Conservation (phyloP, 2,329 filamentous ascomycete species). For the Aspergillus arachidicola region DNA sequence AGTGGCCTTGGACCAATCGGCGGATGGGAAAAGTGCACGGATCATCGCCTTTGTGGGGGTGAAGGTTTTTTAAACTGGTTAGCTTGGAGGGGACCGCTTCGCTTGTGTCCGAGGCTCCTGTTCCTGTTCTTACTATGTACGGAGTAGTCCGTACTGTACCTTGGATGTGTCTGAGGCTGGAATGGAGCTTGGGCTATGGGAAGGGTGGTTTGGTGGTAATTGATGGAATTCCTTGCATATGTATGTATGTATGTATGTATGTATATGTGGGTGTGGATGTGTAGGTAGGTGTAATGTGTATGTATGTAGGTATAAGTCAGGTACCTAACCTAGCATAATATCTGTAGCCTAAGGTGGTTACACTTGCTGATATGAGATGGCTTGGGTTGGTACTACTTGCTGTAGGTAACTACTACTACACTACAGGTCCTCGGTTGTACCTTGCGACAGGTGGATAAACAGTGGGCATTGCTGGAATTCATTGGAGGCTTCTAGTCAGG, state of each 20-base stretch:
- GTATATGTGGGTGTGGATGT: neutral
- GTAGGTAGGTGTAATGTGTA: neutral
- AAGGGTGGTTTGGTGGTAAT: neutral
- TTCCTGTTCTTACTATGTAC: neutral
- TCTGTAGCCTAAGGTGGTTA: neutral
- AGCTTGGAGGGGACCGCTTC: neutral
- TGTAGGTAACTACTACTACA: neutral
- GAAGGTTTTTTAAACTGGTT: neutral
- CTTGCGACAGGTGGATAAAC: neutral
- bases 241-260: neutral
- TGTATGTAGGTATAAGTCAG: neutral
- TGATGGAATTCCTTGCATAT: neutral
- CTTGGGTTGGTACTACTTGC: neutral
- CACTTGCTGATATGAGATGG: neutral
- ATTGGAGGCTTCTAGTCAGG: conserved; percentile 6
- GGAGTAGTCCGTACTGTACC: neutral
- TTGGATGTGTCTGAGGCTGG: neutral
- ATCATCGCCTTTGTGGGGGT: neutral
- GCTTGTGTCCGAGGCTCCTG: neutral
- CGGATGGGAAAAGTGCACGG: neutral
- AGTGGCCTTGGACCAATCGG: neutral
- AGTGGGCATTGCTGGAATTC: neutral
- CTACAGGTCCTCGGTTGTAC: neutral
- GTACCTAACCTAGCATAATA: neutral
- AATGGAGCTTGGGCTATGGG: neutral